Percentiles rank a stretch among this genome's conserved stretches.
Conservation (phyloP, 2,329 filamentous ascomycete genomes). For the Colletotrichum godetiae region DNA sequence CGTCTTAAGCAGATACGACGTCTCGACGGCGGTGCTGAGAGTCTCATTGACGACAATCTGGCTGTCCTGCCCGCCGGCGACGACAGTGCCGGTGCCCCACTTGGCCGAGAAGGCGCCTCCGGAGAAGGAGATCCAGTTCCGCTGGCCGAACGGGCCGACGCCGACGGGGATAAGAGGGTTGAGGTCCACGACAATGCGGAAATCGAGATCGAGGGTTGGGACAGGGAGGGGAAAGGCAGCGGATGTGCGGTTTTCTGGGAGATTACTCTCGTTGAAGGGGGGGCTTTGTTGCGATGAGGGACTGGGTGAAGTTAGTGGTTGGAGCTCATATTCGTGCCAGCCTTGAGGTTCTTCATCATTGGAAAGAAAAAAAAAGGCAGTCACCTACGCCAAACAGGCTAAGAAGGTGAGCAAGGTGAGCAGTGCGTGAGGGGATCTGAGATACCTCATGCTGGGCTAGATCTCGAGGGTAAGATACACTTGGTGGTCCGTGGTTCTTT, state of each 20-base stretch:
- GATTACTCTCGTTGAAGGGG: slow-evolving; percentile 22
- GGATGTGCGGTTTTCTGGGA: slow-evolving; percentile 51
- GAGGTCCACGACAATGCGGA: slow-evolving; percentile 60
- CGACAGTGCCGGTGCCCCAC: slow-evolving; percentile 60
- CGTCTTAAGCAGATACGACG: slow-evolving; percentile 61
- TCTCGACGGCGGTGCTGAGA: slow-evolving; percentile 51
- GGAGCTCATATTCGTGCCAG: background rate
- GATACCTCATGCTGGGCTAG: slow-evolving; percentile 20
- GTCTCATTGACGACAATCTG: slow-evolving; percentile 44
- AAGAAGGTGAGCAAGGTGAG: background rate
- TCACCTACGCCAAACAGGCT: background rate
- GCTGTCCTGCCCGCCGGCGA: slow-evolving; percentile 52
- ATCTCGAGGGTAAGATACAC: background rate
- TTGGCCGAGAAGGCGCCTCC: slow-evolving; percentile 60
- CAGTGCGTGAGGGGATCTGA: background rate
- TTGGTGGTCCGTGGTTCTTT: background rate
- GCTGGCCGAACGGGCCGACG: slow-evolving; percentile 50
- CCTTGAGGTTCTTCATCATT: background rate
- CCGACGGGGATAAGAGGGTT: slow-evolving; percentile 57
- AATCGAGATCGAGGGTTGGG: slow-evolving; percentile 60
- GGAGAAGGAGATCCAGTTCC: slow-evolving; percentile 62
- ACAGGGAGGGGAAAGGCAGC: slow-evolving; percentile 56
- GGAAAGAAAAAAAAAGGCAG: background rate
- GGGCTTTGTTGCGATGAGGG: background rate
- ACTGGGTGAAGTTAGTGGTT: background rate